These are phyloP conservation scores for Sphaerosporella brunnea DNA, from an alignment of 495 filamentous ascomycete genomes.

Conservation along the genomic window DNA sequence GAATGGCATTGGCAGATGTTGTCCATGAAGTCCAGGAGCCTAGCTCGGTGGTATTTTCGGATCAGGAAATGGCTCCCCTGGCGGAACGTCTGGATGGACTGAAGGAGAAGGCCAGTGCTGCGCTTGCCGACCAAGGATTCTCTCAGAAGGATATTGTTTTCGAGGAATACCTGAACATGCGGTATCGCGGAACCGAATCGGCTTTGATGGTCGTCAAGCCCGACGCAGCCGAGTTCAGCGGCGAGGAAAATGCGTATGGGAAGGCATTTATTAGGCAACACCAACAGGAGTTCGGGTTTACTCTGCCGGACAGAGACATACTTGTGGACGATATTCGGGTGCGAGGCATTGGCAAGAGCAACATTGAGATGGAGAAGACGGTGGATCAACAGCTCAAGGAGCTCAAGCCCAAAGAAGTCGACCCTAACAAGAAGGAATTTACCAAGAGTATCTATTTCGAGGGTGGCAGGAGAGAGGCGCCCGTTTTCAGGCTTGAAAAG, in stretches of 20 bases:
- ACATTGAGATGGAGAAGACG: conserved; percentile 56
- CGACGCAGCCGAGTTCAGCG: conserved; percentile 33
- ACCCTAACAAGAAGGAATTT: conserved; percentile 38
- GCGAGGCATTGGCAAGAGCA: conserved; percentile 73
- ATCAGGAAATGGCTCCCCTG: conserved; percentile 37
- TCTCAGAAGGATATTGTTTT: conserved; percentile 52
- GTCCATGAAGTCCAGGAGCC: conserved; percentile 87
- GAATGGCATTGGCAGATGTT: conserved; percentile 90
- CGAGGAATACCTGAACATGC: conserved; percentile 78
- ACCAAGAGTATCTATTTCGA: conserved; percentile 52
- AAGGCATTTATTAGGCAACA: conserved; percentile 74
- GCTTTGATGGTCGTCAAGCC: conserved; percentile 63
- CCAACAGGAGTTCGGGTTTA: conserved; percentile 89
- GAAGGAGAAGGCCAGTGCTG: conserved; percentile 46
- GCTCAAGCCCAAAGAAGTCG: conserved; percentile 34
- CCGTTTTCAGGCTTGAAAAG: conserved; percentile 69
- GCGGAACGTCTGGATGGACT: conserved; percentile 42
- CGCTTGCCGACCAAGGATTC: conserved; percentile 59
- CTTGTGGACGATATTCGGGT: conserved; percentile 86
- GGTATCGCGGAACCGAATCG: conserved; percentile 75
- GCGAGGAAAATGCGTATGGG: conserved; percentile 59
- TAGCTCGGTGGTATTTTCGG: conserved; percentile 60
- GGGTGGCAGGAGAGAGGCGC: conserved; percentile 56
- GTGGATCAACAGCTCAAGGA: conserved; percentile 62
- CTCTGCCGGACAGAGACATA: conserved; percentile 70